Conservation (phyloP, 2,329 filamentous ascomycete species). For the Cryphonectria carpinicola region DNA sequence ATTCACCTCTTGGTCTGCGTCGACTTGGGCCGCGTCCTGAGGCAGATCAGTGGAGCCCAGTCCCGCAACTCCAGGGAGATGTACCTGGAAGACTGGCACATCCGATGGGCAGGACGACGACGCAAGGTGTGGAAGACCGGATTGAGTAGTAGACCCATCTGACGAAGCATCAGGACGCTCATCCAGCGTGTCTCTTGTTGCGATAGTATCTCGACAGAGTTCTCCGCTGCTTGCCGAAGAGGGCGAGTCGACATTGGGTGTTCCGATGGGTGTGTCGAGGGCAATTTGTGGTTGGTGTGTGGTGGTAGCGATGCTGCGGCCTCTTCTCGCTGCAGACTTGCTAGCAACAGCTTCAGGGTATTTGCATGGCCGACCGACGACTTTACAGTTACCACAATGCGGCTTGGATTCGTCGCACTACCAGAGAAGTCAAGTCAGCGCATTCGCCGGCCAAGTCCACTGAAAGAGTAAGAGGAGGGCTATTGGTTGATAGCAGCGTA, state of each 20-base stretch:
- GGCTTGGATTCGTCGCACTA: conserved; percentile 3
- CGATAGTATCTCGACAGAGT: neutral
- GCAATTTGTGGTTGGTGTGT: neutral
- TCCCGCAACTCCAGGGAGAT: neutral
- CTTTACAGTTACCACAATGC: conserved; percentile 3
- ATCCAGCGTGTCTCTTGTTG: neutral
- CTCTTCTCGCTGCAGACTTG: neutral
- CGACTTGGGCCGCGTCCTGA: neutral
- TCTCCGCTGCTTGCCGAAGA: neutral
- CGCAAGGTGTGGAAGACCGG: neutral
- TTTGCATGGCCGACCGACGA: neutral
- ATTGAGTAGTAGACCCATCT: neutral
- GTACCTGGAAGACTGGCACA: neutral
- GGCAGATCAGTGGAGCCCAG: neutral
- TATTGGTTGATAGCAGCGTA: neutral
- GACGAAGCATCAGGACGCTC: neutral
- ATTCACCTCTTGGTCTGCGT: conserved; percentile 6
- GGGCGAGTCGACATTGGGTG: neutral
- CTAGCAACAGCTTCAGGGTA: neutral
- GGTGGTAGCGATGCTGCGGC: neutral
- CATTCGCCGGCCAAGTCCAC: too few species aligned
- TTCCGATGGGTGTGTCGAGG: neutral
- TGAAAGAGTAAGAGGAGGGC: neutral
- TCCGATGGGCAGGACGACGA: neutral
- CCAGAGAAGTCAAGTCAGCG: neutral